Evolutionary conservation across 140 eudicot genomes (phyloP).

Genomic region (Bidens hawaiensis): DNA sequence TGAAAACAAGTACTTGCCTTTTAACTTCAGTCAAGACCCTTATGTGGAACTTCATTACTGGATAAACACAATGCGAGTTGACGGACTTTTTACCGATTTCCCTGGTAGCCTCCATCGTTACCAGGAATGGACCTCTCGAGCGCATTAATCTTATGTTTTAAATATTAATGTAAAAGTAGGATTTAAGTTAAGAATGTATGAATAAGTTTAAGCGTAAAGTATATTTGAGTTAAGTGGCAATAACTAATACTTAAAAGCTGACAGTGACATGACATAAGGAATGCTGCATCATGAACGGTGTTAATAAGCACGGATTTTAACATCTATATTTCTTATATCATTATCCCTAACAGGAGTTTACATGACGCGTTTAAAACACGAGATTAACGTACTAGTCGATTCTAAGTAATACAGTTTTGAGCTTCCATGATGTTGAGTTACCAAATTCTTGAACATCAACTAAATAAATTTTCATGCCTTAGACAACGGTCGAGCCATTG

Average conservation of each 20-base stretch:
- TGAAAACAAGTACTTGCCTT: too few relatives aligned
- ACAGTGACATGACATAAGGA: background rate
- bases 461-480: constrained; percentile 12
- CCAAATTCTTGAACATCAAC: background rate
- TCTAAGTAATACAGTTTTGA: constrained; percentile 1
- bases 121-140: too few relatives aligned
- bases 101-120: too few relatives aligned
- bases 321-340: background rate
- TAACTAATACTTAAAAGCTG: background rate
- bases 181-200: too few relatives aligned
- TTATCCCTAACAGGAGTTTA: background rate
- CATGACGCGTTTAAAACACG: background rate
- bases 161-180: too few relatives aligned
- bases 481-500: constrained; percentile 30
- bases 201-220: too few relatives aligned
- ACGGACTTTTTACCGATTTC: too few relatives aligned
- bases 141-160: too few relatives aligned
- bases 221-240: background rate
- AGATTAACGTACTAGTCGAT: background rate
- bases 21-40: too few relatives aligned
- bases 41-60: too few relatives aligned
- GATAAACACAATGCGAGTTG: too few relatives aligned
- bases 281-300: background rate
- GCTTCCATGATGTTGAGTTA: background rate
- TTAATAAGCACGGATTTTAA: background rate